These are phyloP conservation scores for Lipomyces mesembrius DNA, from an alignment of 805 yeast species.

Conservation along the genomic window DNA sequence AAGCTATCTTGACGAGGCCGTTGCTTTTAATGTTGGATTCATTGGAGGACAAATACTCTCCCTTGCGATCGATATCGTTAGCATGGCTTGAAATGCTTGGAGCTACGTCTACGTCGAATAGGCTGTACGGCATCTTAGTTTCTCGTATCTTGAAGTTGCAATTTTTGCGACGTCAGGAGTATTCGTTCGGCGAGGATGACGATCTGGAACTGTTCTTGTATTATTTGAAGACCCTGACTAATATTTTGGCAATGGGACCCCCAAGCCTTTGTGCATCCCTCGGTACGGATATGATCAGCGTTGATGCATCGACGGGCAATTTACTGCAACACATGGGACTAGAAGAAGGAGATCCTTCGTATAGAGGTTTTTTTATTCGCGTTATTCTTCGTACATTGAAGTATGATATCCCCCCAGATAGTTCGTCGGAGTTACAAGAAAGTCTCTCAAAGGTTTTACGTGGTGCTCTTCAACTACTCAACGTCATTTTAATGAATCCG, in stretches of 20 bases:
- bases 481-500: constrained; percentile 30
- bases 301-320: constrained; percentile 36
- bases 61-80: constrained; percentile 39
- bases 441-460: constrained; percentile 35
- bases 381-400: constrained; percentile 35
- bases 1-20: constrained; percentile 61
- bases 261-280: constrained; percentile 53
- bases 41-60: constrained; percentile 52
- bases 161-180: constrained; percentile 43
- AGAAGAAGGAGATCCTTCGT: constrained; percentile 38
- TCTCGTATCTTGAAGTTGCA: constrained; percentile 56
- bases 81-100: constrained; percentile 39
- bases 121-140: constrained; percentile 63
- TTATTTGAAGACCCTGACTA: constrained; percentile 57
- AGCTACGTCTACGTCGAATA: constrained; percentile 48
- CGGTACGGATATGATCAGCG: constrained; percentile 58
- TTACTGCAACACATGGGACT: constrained; percentile 36
- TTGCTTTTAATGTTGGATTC: constrained; percentile 71
- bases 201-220: constrained; percentile 70
- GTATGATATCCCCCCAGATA: constrained; percentile 34
- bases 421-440: constrained; percentile 34
- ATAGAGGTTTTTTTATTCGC: constrained; percentile 35
- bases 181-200: constrained; percentile 51
- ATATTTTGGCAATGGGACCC: constrained; percentile 56
- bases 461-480: constrained; percentile 36